Conservation (phyloP, 2,329 filamentous ascomycete genomes). For the Paramyrothecium roridum region DNA sequence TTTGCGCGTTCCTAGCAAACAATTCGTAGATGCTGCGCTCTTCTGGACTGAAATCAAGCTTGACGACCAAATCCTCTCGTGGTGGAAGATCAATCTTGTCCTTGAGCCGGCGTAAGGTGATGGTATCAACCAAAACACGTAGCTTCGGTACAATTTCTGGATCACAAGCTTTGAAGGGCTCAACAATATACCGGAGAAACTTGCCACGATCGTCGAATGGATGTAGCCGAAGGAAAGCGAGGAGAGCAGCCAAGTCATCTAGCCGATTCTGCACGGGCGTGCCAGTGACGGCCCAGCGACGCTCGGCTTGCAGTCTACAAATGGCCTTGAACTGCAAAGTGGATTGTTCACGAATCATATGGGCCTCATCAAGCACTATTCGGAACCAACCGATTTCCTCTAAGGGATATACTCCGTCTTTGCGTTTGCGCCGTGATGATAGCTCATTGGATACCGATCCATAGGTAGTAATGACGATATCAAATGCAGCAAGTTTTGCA, state of each 20-base stretch:
- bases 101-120: slow-evolving; percentile 87
- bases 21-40: slow-evolving; percentile 79
- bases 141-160: slow-evolving; percentile 80
- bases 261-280: slow-evolving; percentile 93
- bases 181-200: slow-evolving; percentile 77
- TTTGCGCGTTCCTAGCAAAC: slow-evolving; percentile 77
- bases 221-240: slow-evolving; percentile 79
- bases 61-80: slow-evolving; percentile 69
- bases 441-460: slow-evolving; percentile 82
- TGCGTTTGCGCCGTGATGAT: slow-evolving; percentile 58
- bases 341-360: slow-evolving; percentile 83
- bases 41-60: slow-evolving; percentile 70
- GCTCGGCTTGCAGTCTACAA: slow-evolving; percentile 72
- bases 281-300: slow-evolving; percentile 95
- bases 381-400: slow-evolving; percentile 87
- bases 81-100: slow-evolving; percentile 82
- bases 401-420: slow-evolving; percentile 61
- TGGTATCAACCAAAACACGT: slow-evolving; percentile 86
- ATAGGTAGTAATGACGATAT: slow-evolving; percentile 91
- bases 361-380: slow-evolving; percentile 90
- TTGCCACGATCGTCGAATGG: slow-evolving; percentile 78
- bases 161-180: slow-evolving; percentile 84
- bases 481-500: slow-evolving; percentile 66
- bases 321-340: slow-evolving; percentile 84
- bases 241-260: slow-evolving; percentile 82